These are phyloP conservation scores for Solanum lycopersicoides DNA, from an alignment of 257 asterid genomes.

Conservation along the genomic window DNA sequence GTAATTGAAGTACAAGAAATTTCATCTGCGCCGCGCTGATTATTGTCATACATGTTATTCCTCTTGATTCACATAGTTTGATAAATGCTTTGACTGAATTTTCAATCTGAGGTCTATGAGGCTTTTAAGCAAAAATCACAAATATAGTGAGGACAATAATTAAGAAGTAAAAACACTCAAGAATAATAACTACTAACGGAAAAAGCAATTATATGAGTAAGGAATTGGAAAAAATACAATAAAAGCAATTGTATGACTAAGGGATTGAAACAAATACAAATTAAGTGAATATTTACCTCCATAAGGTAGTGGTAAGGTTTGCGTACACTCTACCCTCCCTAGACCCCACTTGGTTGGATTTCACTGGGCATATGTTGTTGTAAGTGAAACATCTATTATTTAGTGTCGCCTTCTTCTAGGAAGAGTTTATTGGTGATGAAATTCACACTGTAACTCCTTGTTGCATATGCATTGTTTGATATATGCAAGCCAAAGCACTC, in stretches of 20 bases:
- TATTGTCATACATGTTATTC: background rate
- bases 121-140: background rate
- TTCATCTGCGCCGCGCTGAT: background rate
- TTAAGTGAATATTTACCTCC: background rate
- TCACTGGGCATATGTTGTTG: background rate
- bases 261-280: background rate
- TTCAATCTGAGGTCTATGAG: background rate
- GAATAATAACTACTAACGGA: background rate
- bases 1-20: background rate
- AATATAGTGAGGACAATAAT: background rate
- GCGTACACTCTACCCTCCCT: too few species aligned
- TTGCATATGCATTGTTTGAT: background rate
- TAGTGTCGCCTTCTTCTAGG: background rate
- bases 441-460: background rate
- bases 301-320: background rate
- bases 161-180: background rate
- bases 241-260: background rate
- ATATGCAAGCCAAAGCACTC: background rate
- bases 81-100: background rate
- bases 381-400: background rate
- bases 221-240: background rate
- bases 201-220: background rate
- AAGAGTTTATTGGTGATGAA: background rate
- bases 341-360: too few species aligned
- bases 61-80: background rate